Conservation (phyloP, 2,329 filamentous ascomycete genomes). For the Biscogniauxia sp. region DNA sequence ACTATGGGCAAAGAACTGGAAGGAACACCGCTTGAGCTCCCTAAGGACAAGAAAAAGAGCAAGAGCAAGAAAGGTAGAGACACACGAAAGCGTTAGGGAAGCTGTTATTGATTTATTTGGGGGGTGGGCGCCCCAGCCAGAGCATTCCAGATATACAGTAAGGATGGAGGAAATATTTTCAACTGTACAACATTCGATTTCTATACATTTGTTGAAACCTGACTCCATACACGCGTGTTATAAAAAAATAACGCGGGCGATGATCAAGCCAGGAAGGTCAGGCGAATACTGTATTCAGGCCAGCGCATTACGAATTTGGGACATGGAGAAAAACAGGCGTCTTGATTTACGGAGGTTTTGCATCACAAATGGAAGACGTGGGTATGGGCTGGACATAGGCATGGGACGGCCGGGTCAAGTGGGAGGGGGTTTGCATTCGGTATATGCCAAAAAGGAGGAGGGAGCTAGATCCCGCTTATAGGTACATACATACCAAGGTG, state of each 20-base stretch:
- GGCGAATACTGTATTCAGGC: neutral
- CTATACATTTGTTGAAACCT: neutral
- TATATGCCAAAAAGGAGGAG: slow-evolving; percentile 5
- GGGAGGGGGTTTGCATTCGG: slow-evolving; percentile 9
- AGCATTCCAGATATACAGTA: neutral
- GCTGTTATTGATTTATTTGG: neutral
- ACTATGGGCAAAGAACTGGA: slow-evolving; percentile 64
- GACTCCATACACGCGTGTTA: slow-evolving; percentile 4
- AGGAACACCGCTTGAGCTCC: slow-evolving; percentile 59
- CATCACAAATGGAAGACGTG: neutral
- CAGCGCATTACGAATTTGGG: neutral
- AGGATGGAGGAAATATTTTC: neutral
- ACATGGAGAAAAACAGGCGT: neutral
- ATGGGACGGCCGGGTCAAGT: neutral
- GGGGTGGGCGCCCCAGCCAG: neutral
- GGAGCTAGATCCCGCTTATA: slow-evolving; percentile 7
- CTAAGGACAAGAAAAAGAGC: slow-evolving; percentile 62
- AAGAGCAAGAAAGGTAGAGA: slow-evolving; percentile 60
- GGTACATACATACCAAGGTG: slow-evolving; percentile 1
- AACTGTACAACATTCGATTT: slow-evolving; percentile 9
- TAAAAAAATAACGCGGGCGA: slow-evolving; percentile 3
- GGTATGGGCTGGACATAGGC: neutral
- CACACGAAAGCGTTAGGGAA: slow-evolving; percentile 46
- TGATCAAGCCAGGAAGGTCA: neutral
- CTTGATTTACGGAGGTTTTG: neutral